These are phyloP conservation scores for Pseudozyma flocculosa DNA, from an alignment of 1,284 basidiomycete genomes.

Conservation along the genomic window DNA sequence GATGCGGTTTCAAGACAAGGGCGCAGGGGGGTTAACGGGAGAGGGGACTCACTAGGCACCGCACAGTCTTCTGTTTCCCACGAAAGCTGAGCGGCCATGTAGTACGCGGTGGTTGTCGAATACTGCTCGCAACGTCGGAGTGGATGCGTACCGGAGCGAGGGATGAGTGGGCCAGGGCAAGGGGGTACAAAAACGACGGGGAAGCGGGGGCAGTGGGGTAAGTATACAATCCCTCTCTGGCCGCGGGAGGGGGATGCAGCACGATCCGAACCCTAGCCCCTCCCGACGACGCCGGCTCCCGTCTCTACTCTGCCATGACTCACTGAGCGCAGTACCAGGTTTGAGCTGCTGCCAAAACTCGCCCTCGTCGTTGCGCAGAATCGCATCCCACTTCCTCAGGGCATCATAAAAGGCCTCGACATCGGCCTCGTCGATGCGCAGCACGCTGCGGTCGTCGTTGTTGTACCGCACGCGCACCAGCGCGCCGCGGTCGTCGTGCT, in stretches of 20 bases:
- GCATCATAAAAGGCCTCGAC: slow-evolving; percentile 72
- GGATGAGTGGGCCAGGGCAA: too few relatives aligned
- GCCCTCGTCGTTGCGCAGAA: slow-evolving; percentile 74
- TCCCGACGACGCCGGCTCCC: too few relatives aligned
- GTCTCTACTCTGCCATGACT: too few relatives aligned
- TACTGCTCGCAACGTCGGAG: slow-evolving; percentile 62
- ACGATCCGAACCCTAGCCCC: too few relatives aligned
- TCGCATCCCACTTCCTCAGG: slow-evolving; percentile 70
- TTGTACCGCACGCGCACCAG: slow-evolving; percentile 87
- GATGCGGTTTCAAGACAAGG: too few relatives aligned
- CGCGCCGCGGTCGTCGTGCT: slow-evolving; percentile 66
- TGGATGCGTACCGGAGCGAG: too few relatives aligned
- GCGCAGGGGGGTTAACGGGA: too few relatives aligned
- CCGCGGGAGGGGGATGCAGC: too few relatives aligned
- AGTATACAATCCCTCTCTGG: too few relatives aligned
- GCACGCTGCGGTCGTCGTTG: slow-evolving; percentile 74
- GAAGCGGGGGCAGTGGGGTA: too few relatives aligned
- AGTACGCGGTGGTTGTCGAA: slow-evolving; percentile 92
- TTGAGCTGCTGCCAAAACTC: slow-evolving; percentile 88
- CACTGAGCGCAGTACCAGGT: slow-evolving; percentile 81
- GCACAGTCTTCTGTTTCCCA: slow-evolving; percentile 85
- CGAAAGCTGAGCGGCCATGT: slow-evolving; percentile 86
- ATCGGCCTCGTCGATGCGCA: slow-evolving; percentile 20
- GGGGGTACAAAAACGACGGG: too few relatives aligned
- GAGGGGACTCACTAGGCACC: slow-evolving; percentile 78